Base-by-base conservation (phyloP, 495 filamentous ascomycete genomes). In the Penicillium paxilli region DNA sequence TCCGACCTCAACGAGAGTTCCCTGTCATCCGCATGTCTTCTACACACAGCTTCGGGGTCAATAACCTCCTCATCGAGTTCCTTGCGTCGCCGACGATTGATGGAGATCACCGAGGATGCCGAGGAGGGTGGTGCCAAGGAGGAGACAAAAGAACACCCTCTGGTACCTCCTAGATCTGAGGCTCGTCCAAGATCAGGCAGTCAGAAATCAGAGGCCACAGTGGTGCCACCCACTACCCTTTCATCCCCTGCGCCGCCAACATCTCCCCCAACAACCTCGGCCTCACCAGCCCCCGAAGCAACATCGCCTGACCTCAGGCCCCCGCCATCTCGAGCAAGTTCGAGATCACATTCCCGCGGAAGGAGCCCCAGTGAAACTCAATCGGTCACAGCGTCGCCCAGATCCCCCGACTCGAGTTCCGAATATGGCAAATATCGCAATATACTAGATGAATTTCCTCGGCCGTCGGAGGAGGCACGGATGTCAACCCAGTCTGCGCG, bases 31-130 rank as follows among this genome's bases (percentile, higher is more conserved):
- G 91, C 89, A 48, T 97, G 91, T 69, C 88, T 91, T 14, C 80
- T 96, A 41, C 94, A 98, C 70, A 88, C 92, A 19, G 91, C 92
- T 10, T 89, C 91, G 22, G 87, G 87, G 22, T 95, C 92, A 9
- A 89, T 89, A 42, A 91, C 87, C 25, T 96, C 92, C 10, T 96
- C 91, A 2, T 89, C 85, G 30, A 90, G 86, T 66, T 95, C 89
- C 26, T 76, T 92, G 55, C 87, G 85, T 40, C 79, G 83, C 70
- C 80, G 85, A 52, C 83, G 86, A 56, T 73, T 98, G 65, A 86
- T 91, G 77, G 94, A 94, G 69, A 98, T 96, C 64, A 86, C 88
- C 44, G 94, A 97, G 67, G 86, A 87, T 79, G 80, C 78, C 20
- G 84, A 87, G 60, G 94, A 98, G 60, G 72, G 60, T 41, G 59